Evolutionary conservation across 1,139 yeast genomes (phyloP), one percentile per base, ranked within the genome.

Genomic region (Geotrichum citri-aurantii): DNA sequence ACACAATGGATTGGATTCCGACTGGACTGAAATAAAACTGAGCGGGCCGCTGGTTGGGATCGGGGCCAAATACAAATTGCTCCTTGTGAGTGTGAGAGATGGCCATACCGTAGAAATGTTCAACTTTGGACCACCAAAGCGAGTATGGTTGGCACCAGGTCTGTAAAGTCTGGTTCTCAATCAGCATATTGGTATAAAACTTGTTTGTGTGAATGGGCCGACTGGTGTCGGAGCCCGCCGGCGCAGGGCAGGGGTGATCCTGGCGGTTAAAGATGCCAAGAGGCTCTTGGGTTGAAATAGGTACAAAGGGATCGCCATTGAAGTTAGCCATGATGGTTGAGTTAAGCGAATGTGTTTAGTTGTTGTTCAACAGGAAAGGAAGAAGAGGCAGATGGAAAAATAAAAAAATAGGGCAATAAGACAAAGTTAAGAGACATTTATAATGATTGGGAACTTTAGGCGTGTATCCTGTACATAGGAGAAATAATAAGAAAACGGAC

Each of bases 81-180:
- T 78, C 68, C 1, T 77, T 76, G n/a, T 78, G 74, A 2, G 85
- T 80, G 65, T 88, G 91, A 51, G 88, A 82, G 11, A 88, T 77
- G 2, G 86, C 95, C 55, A 90, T 74, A 1, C 88, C 88, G 56
- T 71, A 72, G 60, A 73, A 77, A 24, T 71, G 72, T 6, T 69
- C 64, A 24, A 76, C 79, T 51, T 70, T 75, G 3, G 81, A 74
- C 71, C 77, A 84, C 85, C 89, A 88, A 50, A 90, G 72, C 1
- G 90, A 84, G 68, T 88, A 90, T 1, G 97, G 97, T 66, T 86
- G 91, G 1, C 95, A 82, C 85, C 88, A 89, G 3, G 85, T 81
- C 2, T 81, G 86, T 57, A 81, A 73, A 11, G 81, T 79, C 68
- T 88, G 93, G 48, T 75, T 74, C 1, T 79, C 93, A 26, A 91